Conservation (phyloP, 2,329 filamentous ascomycete genomes). For the Fusarium dlaminii region DNA sequence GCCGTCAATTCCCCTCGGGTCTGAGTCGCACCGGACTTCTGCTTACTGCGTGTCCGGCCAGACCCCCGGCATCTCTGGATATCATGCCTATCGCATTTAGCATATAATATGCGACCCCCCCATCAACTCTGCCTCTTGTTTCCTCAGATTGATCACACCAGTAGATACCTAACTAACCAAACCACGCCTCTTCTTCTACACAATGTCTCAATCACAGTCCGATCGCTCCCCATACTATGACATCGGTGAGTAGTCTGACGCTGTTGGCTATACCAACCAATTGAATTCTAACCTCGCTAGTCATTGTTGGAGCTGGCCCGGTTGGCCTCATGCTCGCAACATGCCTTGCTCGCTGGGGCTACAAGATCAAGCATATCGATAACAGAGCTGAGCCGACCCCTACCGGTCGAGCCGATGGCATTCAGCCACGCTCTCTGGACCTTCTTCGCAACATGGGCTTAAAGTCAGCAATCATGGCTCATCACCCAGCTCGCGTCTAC, state of each 20-base stretch:
- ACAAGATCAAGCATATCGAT: constrained; percentile 94
- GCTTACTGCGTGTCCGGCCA: constrained; percentile 16
- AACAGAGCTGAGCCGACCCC: constrained; percentile 85
- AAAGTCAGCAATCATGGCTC: constrained; percentile 86
- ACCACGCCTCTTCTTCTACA: not conserved
- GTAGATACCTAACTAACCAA: constrained; percentile 5
- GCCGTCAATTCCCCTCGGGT: constrained; percentile 34
- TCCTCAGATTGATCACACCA: constrained; percentile 4
- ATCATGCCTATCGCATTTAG: constrained; percentile 11
- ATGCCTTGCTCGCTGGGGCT: constrained; percentile 90
- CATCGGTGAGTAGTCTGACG: constrained; percentile 50
- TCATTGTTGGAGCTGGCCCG: constrained; percentile 89
- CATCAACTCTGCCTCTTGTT: not conserved
- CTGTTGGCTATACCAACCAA: not conserved
- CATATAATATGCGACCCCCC: constrained; percentile 33
- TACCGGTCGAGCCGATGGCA: constrained; percentile 89
- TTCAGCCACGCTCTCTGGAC: constrained; percentile 89
- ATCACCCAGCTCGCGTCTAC: constrained; percentile 87
- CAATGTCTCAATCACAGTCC: constrained; percentile 30
- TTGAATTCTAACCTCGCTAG: constrained; percentile 52
- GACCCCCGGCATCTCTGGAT: constrained; percentile 16
- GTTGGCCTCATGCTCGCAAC: constrained; percentile 89
- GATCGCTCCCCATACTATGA: constrained; percentile 52
- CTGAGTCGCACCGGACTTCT: constrained; percentile 13
- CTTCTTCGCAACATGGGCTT: constrained; percentile 89